Evolutionary conservation across 495 filamentous ascomycete species (phyloP).

Genomic region (Tuber borchii): DNA sequence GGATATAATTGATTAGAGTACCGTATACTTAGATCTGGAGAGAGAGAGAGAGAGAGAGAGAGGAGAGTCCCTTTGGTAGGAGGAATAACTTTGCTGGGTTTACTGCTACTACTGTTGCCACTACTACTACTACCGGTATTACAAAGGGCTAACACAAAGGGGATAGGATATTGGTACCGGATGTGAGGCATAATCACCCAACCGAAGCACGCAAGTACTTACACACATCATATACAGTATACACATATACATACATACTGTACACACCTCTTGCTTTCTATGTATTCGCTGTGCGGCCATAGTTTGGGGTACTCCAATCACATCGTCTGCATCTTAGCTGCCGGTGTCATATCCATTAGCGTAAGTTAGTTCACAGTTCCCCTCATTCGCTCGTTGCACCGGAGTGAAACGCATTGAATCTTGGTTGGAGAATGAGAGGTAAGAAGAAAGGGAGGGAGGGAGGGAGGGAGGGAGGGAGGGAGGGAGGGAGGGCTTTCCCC

Average conservation of each 20-base stretch:
- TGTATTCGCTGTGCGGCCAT: neutral
- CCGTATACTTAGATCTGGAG: too few species aligned
- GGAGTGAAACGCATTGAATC: neutral
- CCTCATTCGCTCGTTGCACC: neutral
- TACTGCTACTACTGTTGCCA: neutral
- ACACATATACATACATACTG: neutral
- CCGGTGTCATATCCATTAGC: neutral
- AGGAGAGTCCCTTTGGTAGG: too few species aligned
- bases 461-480: too few species aligned
- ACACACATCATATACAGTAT: neutral
- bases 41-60: too few species aligned
- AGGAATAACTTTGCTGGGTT: too few species aligned
- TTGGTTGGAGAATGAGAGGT: neutral
- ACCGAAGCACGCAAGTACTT: neutral
- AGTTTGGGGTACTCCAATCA: neutral
- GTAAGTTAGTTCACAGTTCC: neutral
- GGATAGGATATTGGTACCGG: neutral
- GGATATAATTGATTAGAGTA: too few species aligned
- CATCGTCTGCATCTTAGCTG: neutral
- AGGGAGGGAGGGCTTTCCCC: too few species aligned
- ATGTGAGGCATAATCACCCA: neutral
- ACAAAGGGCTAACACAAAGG: neutral
- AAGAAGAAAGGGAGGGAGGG: too few species aligned
- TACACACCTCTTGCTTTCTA: neutral
- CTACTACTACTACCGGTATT: neutral